Conservation (phyloP, 495 filamentous ascomycete genomes). For the Cetradonia linearis region DNA sequence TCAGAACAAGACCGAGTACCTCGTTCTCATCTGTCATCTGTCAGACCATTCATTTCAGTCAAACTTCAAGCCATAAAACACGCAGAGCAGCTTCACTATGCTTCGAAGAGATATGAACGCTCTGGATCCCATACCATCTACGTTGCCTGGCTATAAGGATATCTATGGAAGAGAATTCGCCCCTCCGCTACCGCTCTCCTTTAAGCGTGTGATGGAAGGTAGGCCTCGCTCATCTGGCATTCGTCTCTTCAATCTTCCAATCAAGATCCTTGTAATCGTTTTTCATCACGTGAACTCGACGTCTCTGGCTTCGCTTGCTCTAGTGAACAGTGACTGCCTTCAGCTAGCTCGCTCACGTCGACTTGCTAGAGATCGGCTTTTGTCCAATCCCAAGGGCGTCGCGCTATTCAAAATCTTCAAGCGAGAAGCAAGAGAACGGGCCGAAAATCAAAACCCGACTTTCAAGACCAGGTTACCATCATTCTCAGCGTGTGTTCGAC, state of each 20-base stretch:
- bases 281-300: neutral
- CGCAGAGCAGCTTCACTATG: neutral
- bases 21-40: too few relatives aligned
- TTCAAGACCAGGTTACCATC: neutral
- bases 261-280: neutral
- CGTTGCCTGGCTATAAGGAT: neutral
- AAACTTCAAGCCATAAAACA: neutral
- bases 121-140: neutral
- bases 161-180: neutral
- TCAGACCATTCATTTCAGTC: neutral
- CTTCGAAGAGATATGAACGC: neutral
- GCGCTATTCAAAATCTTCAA: neutral
- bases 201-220: neutral
- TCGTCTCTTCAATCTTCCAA: neutral
- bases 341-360: constrained; percentile 14
- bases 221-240: neutral
- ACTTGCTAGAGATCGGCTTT: constrained; percentile 10
- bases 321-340: constrained; percentile 13
- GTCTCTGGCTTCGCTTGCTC: constrained; percentile 13
- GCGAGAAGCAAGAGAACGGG: neutral
- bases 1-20: too few relatives aligned
- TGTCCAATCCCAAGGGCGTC: constrained; percentile 6
- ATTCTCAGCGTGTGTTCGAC: neutral
- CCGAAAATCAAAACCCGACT: too few relatives aligned
- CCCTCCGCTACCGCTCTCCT: neutral